These are phyloP conservation scores for Geopyxis carbonaria DNA, from an alignment of 495 filamentous ascomycete species.

Conservation along the genomic window DNA sequence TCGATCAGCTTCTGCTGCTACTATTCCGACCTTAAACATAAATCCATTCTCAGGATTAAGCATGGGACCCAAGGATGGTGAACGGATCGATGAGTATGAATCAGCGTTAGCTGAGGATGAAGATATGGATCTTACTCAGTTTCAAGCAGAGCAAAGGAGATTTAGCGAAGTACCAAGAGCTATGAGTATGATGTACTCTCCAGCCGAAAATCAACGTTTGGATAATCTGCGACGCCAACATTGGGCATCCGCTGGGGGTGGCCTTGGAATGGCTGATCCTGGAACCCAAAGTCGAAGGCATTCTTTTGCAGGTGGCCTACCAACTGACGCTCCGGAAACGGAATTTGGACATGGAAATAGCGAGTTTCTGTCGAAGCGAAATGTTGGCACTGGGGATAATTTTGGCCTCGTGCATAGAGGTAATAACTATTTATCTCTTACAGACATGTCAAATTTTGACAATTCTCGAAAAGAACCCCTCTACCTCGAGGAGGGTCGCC, in stretches of 20 bases:
- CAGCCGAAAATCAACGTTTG: slow-evolving; percentile 51
- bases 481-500: slow-evolving; percentile 19
- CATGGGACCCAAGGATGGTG: slow-evolving; percentile 17
- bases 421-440: slow-evolving; percentile 20
- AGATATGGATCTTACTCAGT: slow-evolving; percentile 21
- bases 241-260: slow-evolving; percentile 72
- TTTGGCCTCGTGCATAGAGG: slow-evolving; percentile 13
- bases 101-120: slow-evolving; percentile 24
- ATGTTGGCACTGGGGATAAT: slow-evolving; percentile 20
- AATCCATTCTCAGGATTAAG: slow-evolving; percentile 11
- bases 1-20: slow-evolving; percentile 39
- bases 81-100: slow-evolving; percentile 16
- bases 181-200: slow-evolving; percentile 21
- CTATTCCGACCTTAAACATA: slow-evolving; percentile 19
- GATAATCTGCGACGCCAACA: slow-evolving; percentile 65
- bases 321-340: slow-evolving; percentile 16
- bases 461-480: slow-evolving; percentile 17
- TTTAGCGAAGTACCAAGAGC: slow-evolving; percentile 24
- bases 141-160: slow-evolving; percentile 17
- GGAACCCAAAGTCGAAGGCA: slow-evolving; percentile 66
- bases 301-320: slow-evolving; percentile 52
- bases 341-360: slow-evolving; percentile 14
- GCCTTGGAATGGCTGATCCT: slow-evolving; percentile 39
- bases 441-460: slow-evolving; percentile 17
- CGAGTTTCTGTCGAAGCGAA: slow-evolving; percentile 20